These are phyloP conservation scores for Chrysanthemum makinoi DNA, from an alignment of 129 eudicot species.

Conservation along the genomic window DNA sequence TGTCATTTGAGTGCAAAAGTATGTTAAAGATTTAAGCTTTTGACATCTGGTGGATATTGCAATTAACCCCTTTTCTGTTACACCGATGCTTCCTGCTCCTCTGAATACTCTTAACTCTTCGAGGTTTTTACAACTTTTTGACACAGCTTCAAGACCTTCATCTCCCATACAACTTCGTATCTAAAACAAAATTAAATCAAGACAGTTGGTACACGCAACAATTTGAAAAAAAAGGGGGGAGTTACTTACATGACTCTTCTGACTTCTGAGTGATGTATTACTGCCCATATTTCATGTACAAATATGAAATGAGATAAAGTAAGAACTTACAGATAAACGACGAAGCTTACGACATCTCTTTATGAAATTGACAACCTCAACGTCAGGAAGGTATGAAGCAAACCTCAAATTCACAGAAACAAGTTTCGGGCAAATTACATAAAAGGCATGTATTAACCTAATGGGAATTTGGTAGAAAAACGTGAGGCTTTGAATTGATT, in stretches of 20 bases:
- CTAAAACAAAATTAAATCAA: constrained; percentile 36
- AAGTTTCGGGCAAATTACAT: constrained; percentile 56
- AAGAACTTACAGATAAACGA: constrained; percentile 55
- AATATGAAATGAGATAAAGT: not conserved
- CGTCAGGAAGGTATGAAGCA: constrained; percentile 38
- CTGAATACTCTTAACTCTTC: constrained; percentile 70
- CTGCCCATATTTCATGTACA: not conserved
- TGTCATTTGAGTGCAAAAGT: constrained; percentile 79
- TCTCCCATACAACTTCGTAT: constrained; percentile 72
- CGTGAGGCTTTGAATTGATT: constrained; percentile 57
- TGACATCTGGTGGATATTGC: constrained; percentile 73
- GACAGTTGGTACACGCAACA: not conserved
- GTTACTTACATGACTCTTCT: not conserved
- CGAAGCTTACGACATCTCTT: constrained; percentile 54
- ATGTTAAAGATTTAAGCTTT: constrained; percentile 56
- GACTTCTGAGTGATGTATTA: too few species aligned
- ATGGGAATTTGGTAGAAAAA: constrained; percentile 62
- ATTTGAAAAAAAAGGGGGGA: not conserved
- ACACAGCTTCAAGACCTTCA: constrained; percentile 59
- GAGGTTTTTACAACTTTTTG: constrained; percentile 64
- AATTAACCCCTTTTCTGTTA: constrained; percentile 72
- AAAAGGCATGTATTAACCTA: constrained; percentile 51
- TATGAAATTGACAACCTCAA: constrained; percentile 52
- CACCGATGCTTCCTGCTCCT: constrained; percentile 36
- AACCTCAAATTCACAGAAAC: constrained; percentile 66